Base-by-base conservation (phyloP, 768 basidiomycete species). In the Hypholoma fasciculare region DNA sequence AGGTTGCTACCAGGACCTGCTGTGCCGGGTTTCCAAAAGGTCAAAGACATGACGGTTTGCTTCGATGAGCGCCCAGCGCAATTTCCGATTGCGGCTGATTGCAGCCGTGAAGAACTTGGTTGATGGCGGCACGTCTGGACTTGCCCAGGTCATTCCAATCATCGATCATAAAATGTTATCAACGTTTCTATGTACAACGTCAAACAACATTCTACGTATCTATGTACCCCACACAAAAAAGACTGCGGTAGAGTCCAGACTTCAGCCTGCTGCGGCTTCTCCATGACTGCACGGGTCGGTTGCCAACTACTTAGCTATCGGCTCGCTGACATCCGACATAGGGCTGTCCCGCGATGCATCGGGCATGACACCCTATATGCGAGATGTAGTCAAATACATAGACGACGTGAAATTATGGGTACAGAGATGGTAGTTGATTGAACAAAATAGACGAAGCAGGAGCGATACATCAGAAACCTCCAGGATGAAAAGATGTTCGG, bases 1-100 rank as follows among this genome's bases (percentile, higher is more conserved):
- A 96, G 83, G 20, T 84, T 86, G 66, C 92, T 95, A 3, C 94
- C 95, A 46, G 94, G 94, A 0, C 83, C 92, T 49, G 77, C 69
- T 13, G 92, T 89, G 14, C 94, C 94, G 4, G 94, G 94, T 70
- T 93, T 94, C 94, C 94, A 96, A 68, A 96, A 95, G 44, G 86
- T 82, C 55, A 87, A 73, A 17, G 82, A 78, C 83, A 86, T 84
- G 57, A 57, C 49, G 20, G 57, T 57, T 42, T 16, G 16, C 17
- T 42, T 42, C 13, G 54, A 34, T 34, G 30, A 34, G 3, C 30
- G 30, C 30, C 9, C 6, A 6, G 6, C 6, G 9, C n/a, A 20
- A 52, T 47, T 40, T 49, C 20, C 26, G n/a, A 19, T n/a, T n/a
- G n/a, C n/a, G 30, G 42, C 23, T 20, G 40, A 43, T 17, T 7